Percentiles rank a stretch among this genome's conserved stretches.
These are phyloP conservation scores for Oidium heveae DNA, from an alignment of 2,329 filamentous ascomycete genomes.

Conservation along the genomic window DNA sequence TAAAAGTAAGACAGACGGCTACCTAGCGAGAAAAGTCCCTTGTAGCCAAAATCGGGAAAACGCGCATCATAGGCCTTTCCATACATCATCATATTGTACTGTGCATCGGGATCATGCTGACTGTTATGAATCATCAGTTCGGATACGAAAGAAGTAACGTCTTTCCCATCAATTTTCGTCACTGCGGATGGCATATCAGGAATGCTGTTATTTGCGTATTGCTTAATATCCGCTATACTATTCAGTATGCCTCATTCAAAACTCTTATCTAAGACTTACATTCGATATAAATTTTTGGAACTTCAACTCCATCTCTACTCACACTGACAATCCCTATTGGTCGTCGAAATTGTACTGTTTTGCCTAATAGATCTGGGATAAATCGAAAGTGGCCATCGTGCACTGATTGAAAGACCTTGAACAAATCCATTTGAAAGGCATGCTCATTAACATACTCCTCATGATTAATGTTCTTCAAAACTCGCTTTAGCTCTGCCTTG, in stretches of 20 bases:
- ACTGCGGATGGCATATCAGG: slow-evolving; percentile 22
- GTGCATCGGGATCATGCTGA: slow-evolving; percentile 17
- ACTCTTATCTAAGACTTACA: slow-evolving; percentile 9
- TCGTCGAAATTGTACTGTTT: slow-evolving; percentile 24
- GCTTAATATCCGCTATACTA: slow-evolving; percentile 4
- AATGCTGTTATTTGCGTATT: slow-evolving; percentile 2
- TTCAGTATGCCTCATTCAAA: slow-evolving; percentile 5
- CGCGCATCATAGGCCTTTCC: slow-evolving; percentile 9
- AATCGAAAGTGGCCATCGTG: slow-evolving; percentile 41
- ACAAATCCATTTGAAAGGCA: slow-evolving; percentile 28
- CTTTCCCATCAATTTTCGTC: slow-evolving; percentile 26
- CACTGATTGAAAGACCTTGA: slow-evolving; percentile 23
- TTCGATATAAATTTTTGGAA: slow-evolving; percentile 30
- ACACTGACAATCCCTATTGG: slow-evolving; percentile 29
- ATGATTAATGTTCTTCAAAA: slow-evolving; percentile 4
- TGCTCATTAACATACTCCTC: slow-evolving; percentile 18
- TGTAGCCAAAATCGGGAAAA: slow-evolving; percentile 3
- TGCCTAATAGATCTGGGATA: slow-evolving; percentile 23
- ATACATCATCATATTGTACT: slow-evolving; percentile 18
- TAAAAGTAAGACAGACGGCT: slow-evolving; percentile 14
- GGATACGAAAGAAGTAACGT: slow-evolving; percentile 22
- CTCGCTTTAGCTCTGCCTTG: slow-evolving; percentile 17
- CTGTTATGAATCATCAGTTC: slow-evolving; percentile 16
- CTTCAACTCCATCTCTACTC: slow-evolving; percentile 27
- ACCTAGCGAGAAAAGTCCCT: slow-evolving; percentile 16